These are phyloP conservation scores for Curvularia hawaiiensis DNA, from an alignment of 2,329 filamentous ascomycete genomes.

Conservation along the genomic window DNA sequence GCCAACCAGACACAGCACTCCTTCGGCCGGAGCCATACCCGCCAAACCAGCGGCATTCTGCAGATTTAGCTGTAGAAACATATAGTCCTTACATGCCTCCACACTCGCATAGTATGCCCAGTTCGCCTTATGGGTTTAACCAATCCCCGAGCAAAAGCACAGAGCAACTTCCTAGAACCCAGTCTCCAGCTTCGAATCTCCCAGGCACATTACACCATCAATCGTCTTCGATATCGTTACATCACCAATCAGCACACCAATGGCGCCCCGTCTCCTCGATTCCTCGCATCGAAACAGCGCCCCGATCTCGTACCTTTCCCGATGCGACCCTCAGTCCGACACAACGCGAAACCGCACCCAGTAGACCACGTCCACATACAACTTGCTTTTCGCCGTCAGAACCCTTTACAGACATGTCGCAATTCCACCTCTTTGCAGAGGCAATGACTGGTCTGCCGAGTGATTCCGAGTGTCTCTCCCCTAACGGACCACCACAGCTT, in stretches of 20 bases:
- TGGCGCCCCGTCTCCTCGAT: slow-evolving; percentile 25
- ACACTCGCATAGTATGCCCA: slow-evolving; percentile 45
- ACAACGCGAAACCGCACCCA: slow-evolving; percentile 24
- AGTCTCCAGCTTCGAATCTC: slow-evolving; percentile 31
- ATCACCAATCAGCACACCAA: slow-evolving; percentile 1
- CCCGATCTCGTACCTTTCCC: slow-evolving; percentile 37
- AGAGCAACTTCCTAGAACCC: slow-evolving; percentile 24
- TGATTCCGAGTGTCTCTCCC: slow-evolving; percentile 38
- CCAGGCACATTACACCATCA: slow-evolving; percentile 22
- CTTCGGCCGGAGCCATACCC: slow-evolving; percentile 30
- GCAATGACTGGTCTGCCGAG: slow-evolving; percentile 44
- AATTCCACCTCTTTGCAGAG: slow-evolving; percentile 49
- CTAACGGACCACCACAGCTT: slow-evolving; percentile 38
- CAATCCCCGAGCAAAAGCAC: slow-evolving; percentile 18
- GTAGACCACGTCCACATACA: slow-evolving; percentile 37
- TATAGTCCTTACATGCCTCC: slow-evolving; percentile 23
- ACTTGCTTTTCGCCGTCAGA: slow-evolving; percentile 43
- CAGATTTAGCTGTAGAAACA: slow-evolving; percentile 30
- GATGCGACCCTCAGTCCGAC: slow-evolving; percentile 27
- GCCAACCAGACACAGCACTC: slow-evolving; percentile 27
- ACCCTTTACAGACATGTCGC: slow-evolving; percentile 42
- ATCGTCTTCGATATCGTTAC: neutral
- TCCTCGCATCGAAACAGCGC: slow-evolving; percentile 30
- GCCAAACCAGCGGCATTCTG: slow-evolving; percentile 25
- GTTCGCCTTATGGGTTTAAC: slow-evolving; percentile 32